These are phyloP conservation scores for Dryas octopetala DNA, from an alignment of 306 rosid species.

Conservation along the genomic window DNA sequence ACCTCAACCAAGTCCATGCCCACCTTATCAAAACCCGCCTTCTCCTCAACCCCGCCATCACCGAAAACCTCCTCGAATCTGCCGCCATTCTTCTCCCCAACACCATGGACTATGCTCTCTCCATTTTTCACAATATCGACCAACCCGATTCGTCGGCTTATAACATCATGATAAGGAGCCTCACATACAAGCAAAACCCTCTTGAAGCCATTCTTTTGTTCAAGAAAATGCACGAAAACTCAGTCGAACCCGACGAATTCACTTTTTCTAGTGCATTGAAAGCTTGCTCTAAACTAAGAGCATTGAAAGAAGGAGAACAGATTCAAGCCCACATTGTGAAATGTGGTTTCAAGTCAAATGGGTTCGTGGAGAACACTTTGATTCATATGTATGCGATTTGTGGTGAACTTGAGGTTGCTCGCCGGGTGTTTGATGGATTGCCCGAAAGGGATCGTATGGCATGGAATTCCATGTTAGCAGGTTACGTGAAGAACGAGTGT, in stretches of 20 bases:
- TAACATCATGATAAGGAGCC: conserved; percentile 51
- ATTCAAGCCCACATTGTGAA: conserved; percentile 48
- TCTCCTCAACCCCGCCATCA: conserved; percentile 42
- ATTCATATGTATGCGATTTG: conserved; percentile 48
- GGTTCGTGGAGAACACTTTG: conserved; percentile 47
- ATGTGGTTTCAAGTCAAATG: conserved; percentile 39
- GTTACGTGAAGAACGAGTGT: conserved; percentile 40
- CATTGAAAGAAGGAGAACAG: conserved; percentile 45
- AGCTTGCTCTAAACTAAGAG: conserved; percentile 50
- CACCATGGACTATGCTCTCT: conserved; percentile 50
- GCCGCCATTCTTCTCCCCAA: conserved; percentile 53
- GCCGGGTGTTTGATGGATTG: conserved; percentile 60
- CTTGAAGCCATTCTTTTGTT: conserved; percentile 42
- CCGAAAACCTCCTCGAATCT: conserved; percentile 55
- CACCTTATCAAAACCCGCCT: conserved; percentile 62
- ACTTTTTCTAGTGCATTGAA: conserved; percentile 49
- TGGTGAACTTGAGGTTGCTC: conserved; percentile 40
- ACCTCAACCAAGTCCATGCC: conserved; percentile 61
- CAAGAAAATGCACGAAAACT: conserved; percentile 41
- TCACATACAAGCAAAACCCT: conserved; percentile 41
- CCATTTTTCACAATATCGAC: conserved; percentile 40
- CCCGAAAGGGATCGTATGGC: conserved; percentile 31
- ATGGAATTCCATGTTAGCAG: conserved; percentile 58
- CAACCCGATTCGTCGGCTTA: conserved; percentile 44
- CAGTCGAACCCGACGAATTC: conserved; percentile 37